These are phyloP conservation scores for Malus orientalis DNA, from an alignment of 306 rosid genomes.

Conservation along the genomic window DNA sequence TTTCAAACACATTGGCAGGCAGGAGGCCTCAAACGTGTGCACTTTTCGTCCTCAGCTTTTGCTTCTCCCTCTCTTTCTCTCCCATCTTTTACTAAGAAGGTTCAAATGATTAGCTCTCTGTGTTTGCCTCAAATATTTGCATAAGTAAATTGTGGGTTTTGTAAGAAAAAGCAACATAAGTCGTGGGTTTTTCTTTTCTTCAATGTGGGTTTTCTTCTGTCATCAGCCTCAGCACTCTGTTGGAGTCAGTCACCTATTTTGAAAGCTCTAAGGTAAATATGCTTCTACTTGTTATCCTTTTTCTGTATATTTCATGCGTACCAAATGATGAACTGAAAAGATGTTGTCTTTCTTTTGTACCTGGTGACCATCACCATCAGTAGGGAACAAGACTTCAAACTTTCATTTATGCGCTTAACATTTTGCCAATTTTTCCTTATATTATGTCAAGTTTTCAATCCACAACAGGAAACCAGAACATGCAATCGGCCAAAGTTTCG, in stretches of 20 bases:
- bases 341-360: not conserved
- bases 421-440: not conserved
- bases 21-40: constrained; percentile 39
- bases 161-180: constrained; percentile 1
- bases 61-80: not conserved
- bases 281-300: not conserved
- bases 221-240: constrained; percentile 46
- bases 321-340: not conserved
- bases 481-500: not conserved
- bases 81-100: not conserved
- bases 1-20: not conserved
- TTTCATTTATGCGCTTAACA: not conserved
- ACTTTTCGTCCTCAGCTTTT: constrained; percentile 38
- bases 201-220: constrained; percentile 33
- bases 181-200: constrained; percentile 28
- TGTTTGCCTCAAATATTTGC: constrained; percentile 13
- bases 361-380: not conserved
- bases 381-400: not conserved
- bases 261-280: constrained; percentile 56
- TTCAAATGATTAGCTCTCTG: not conserved
- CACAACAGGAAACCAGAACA: not conserved
- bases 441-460: not conserved
- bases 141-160: constrained; percentile 12
- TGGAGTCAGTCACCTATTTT: constrained; percentile 51
- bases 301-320: not conserved